Base-by-base conservation (phyloP, 2,329 filamentous ascomycete genomes). In the Colletotrichum tropicicola region DNA sequence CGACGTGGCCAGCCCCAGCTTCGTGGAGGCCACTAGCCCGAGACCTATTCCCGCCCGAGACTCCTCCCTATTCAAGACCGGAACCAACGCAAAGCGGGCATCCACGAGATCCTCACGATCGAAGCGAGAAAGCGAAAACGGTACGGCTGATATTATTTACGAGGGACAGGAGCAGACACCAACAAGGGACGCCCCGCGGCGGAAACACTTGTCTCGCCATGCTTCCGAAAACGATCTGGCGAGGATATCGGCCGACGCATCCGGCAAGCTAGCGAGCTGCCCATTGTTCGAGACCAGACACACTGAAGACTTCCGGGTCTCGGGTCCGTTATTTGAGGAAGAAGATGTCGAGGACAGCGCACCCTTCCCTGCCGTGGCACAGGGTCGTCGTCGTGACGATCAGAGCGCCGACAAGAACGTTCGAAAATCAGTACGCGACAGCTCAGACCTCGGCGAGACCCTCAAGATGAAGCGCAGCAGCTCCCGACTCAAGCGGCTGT, bases 341-440 rank as follows among this genome's bases (percentile, higher is more conserved):
- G 75, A 78, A 10, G 75, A 74, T 5, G 73, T 80, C 3, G 87
- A 91, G 21, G 89, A 92, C 17, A 89, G 88, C 13, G 91, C 91
- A 0, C 91, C 91, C 1, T 91, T 88, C 17, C 91, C 91, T 0
- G 84, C 89, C 1, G 84, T 93, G 7, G 84, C 89, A 15, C 91
- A 91, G 67, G 84, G 88, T 15, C 80, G 83, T 8, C 80, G 83
- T 25, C 80, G 84, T 73, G 85, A 81, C 67, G 75, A 84, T 70
- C 75, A 79, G n/a, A 85, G 82, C 68, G 73, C 77, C 1, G 84
- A 86, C n/a, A 77, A 78, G 12, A 74, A 71, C 27, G 76, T 78
- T 37, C 77, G 82, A 48, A 82, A 81, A 52, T 85, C 86, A 0
- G 82, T 82, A 7, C 82, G 80, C n/a, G 75, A 76, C 5, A 84